Conservation (phyloP, 495 filamentous ascomycete genomes). For the Durotheca rogersii region DNA sequence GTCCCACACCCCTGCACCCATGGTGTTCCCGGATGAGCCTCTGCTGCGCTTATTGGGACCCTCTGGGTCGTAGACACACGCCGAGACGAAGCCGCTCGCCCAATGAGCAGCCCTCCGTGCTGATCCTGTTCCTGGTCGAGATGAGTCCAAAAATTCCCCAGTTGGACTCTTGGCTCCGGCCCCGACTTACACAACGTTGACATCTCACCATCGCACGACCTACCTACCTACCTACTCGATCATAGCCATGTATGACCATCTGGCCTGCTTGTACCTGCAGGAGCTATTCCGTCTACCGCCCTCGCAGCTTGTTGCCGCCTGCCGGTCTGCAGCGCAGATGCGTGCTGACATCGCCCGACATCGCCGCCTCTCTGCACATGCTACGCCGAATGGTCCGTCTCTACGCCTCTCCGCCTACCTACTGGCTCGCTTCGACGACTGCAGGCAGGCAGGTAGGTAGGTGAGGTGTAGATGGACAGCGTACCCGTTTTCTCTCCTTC, state of each 20-base stretch:
- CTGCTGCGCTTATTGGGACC: conserved; percentile 11
- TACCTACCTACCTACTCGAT: conserved; percentile 2
- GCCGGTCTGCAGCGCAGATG: conserved; percentile 1
- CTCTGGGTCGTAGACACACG: conserved; percentile 7
- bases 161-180: conserved; percentile 14
- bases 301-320: conserved; percentile 14
- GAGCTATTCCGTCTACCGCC: no score
- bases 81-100: conserved; percentile 3
- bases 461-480: no score
- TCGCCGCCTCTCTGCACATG: conserved; percentile 9
- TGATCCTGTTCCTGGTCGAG: conserved; percentile 19
- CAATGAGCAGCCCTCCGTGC: conserved; percentile 15
- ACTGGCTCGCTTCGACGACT: no score
- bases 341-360: conserved; percentile 16
- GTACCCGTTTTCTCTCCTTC: no score
- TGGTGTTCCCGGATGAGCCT: conserved; percentile 8
- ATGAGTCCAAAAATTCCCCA: conserved; percentile 12
- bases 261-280: no score
- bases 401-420: background rate
- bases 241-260: conserved; percentile 3
- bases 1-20: background rate
- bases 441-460: no score
- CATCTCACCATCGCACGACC: conserved; percentile 6
- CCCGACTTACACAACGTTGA: conserved; percentile 1
- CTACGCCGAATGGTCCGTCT: conserved; percentile 3